Evolutionary conservation across 306 rosid genomes (phyloP).

Genomic region (Citrullus mucosospermus): DNA sequence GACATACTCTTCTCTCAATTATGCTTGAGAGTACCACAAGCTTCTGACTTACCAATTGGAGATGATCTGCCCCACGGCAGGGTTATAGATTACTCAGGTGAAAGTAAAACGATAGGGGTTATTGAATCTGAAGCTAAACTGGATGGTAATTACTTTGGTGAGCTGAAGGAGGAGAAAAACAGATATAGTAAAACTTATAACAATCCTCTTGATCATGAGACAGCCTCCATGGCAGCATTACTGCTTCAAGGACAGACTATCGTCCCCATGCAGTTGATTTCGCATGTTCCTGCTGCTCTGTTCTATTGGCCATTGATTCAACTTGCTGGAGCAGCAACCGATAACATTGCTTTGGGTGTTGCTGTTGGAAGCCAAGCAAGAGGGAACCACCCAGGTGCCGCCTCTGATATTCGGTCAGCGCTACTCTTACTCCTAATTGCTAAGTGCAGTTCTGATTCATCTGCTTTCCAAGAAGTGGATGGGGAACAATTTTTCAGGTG

Average conservation of each 20-base stretch:
- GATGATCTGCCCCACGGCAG: conserved; percentile 41
- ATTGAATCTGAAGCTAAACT: conserved; percentile 18
- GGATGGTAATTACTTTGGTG: conserved; percentile 34
- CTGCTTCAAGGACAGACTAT: conserved; percentile 78
- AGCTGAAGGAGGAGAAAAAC: conserved; percentile 37
- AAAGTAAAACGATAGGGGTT: conserved; percentile 30
- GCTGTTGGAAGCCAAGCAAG: conserved; percentile 99
- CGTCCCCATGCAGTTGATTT: conserved; percentile 88
- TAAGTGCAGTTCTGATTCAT: conserved; percentile 88
- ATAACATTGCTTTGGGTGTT: conserved; percentile 83
- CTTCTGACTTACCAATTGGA: conserved; percentile 43
- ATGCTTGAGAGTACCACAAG: conserved; percentile 77
- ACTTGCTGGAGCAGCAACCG: conserved; percentile 97
- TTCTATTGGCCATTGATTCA: conserved; percentile 93
- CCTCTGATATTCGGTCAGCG: conserved; percentile 88
- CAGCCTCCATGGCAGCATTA: conserved; percentile 75
- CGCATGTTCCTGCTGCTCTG: conserved; percentile 86
- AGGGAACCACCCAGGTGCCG: conserved; percentile 91
- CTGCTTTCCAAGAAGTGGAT: conserved; percentile 72
- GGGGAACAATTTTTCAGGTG: conserved; percentile 91
- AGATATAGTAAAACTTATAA: conserved; percentile 29
- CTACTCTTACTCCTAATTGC: conserved; percentile 89
- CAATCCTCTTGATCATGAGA: conserved; percentile 47
- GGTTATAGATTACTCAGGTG: conserved; percentile 21
- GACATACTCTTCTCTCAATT: conserved; percentile 88